Base-by-base conservation (phyloP, 1,284 basidiomycete species). In the Moesziomyces sp. region DNA sequence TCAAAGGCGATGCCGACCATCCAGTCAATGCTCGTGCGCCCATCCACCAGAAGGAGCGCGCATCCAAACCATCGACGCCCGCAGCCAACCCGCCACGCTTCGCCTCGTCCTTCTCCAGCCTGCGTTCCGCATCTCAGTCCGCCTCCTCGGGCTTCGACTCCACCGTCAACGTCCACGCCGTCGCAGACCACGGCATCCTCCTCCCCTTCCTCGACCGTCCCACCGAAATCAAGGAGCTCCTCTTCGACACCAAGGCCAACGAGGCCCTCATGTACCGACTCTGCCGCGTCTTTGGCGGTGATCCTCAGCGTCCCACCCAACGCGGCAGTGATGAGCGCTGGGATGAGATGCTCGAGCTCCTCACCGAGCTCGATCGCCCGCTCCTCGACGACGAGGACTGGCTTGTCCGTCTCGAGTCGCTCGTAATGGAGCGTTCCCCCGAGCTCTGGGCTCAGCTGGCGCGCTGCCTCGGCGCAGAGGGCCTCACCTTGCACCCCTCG, bases 151-250 rank as follows among this genome's bases (percentile, higher is more conserved):
- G 46, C 13, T 59, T 63, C 46, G 71, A 69, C 42, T 64, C 65
- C 4, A 64, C 58, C 46, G 65, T 74, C 55, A 62, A 66, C n/a
- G 50, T 74, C 38, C 71, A 74, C 50, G 53, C 62, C 14, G 40
- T 74, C 46, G 57, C 65, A 8, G 66, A 74, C 35, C 24, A 61
- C n/a, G 66, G 71, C 16, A 52, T 74, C 56, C 57, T 77, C 3
- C 65, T 77, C 5, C 75, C 75, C 46, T 77, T 77, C 46, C 61
- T 77, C 44, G 50, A 77, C 13, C 67, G 75, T 35, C 67, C 71
- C 7, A 46, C 21, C 14, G 75, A 77, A 28, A 71, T 74, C 13
- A 59, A 60, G 30, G 64, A 71, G 50, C 59, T 77, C 9, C 59
- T 73, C 40, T 74, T 74, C 24, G 61, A 69, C 1, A 74, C 62